Evolutionary conservation across 2,329 filamentous ascomycete species (phyloP).

Genomic region (Salinomyces thailandicus): DNA sequence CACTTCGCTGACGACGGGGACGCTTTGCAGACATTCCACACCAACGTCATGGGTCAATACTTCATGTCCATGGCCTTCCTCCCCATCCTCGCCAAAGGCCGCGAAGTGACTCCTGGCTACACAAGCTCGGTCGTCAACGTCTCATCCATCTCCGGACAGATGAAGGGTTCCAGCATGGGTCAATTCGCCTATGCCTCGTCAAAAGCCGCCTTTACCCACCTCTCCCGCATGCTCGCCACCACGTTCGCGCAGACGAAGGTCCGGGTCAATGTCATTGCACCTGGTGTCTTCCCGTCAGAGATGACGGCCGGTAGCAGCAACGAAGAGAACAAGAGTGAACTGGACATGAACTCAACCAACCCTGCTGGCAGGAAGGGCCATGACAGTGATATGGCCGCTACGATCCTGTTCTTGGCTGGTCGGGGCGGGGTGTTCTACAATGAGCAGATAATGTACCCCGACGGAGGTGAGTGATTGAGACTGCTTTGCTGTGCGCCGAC

Average conservation of each 20-base stretch:
- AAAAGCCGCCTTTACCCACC: constrained; percentile 40
- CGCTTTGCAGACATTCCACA: constrained; percentile 40
- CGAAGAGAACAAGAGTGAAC: constrained; percentile 38
- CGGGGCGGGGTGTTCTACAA: constrained; percentile 44
- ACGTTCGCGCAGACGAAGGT: constrained; percentile 27
- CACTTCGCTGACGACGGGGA: no score
- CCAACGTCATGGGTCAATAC: constrained; percentile 42
- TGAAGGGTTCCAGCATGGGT: constrained; percentile 42
- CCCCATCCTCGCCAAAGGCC: constrained; percentile 42
- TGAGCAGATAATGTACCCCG: constrained; percentile 43
- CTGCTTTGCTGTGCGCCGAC: background rate
- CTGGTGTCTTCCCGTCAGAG: constrained; percentile 33
- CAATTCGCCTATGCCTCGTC: constrained; percentile 44
- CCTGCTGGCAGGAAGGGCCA: constrained; percentile 35
- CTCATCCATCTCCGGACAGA: constrained; percentile 40
- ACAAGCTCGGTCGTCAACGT: constrained; percentile 45
- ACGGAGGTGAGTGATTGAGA: constrained; percentile 26
- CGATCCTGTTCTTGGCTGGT: constrained; percentile 42
- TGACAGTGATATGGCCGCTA: constrained; percentile 43
- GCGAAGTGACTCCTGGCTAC: constrained; percentile 37
- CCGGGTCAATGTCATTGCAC: constrained; percentile 27
- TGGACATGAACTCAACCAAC: constrained; percentile 34
- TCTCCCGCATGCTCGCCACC: constrained; percentile 37
- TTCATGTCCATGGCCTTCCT: constrained; percentile 47
- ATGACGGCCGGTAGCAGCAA: constrained; percentile 40